Conservation (phyloP, 192 early-diverging fungal species). For the Endogone sp. region DNA sequence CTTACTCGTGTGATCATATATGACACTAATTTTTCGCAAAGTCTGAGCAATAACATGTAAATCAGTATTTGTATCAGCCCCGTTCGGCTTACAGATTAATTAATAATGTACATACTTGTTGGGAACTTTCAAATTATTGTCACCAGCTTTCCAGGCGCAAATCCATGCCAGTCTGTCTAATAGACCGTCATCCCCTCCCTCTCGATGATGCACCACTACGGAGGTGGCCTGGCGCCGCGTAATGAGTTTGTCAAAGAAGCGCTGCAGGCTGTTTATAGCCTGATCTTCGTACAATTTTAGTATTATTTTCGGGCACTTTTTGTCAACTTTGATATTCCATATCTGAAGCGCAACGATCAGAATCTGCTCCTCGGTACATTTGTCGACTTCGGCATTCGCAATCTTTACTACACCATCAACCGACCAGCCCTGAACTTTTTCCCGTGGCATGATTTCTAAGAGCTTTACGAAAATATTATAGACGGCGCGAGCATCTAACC, state of each 20-base stretch:
- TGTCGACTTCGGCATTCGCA: not conserved
- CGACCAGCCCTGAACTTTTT: not conserved
- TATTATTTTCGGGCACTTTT: not conserved
- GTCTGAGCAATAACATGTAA: too few species aligned
- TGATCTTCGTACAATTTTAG: not conserved
- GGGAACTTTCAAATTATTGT: not conserved
- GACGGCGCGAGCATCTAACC: not conserved
- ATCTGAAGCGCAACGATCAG: not conserved
- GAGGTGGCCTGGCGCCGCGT: not conserved
- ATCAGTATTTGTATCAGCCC: too few species aligned
- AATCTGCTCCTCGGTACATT: not conserved
- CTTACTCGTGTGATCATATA: not conserved
- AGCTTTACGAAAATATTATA: not conserved
- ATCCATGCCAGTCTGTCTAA: not conserved
- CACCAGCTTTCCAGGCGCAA: not conserved
- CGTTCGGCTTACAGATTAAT: too few species aligned
- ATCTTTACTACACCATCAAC: not conserved
- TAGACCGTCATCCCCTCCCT: not conserved
- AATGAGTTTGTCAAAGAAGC: not conserved
- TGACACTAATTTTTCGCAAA: not conserved
- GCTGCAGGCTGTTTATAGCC: not conserved
- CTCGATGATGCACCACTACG: not conserved
- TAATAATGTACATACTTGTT: too few species aligned
- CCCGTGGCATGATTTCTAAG: not conserved
- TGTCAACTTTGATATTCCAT: not conserved